Evolutionary conservation across 2,329 filamentous ascomycete species (phyloP).

Genomic region (Hysterium pulicare): DNA sequence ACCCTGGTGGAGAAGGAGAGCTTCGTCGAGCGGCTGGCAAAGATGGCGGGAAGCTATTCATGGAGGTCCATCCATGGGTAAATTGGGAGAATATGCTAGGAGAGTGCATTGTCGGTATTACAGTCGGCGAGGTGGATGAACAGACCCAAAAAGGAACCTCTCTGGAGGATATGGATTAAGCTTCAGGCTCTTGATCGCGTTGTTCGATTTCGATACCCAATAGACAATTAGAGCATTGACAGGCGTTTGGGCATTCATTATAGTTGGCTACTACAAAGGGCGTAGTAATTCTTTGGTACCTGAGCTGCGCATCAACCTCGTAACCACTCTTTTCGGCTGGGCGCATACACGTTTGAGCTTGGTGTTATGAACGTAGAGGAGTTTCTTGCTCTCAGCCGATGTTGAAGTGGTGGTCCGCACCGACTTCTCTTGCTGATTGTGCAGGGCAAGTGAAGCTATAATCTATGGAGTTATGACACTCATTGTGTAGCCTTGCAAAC

Average conservation of each 20-base stretch:
- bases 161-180: slow-evolving; percentile 61
- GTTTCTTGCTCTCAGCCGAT: no score
- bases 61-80: slow-evolving; percentile 65
- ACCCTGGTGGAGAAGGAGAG: slow-evolving; percentile 81
- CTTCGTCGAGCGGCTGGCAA: slow-evolving; percentile 74
- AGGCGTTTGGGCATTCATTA: neutral
- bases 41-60: slow-evolving; percentile 62
- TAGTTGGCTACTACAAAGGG: no score
- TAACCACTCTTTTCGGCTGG: no score
- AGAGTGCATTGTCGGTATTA: slow-evolving; percentile 59
- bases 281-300: no score
- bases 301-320: no score
- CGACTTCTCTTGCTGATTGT: no score
- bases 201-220: neutral
- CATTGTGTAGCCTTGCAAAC: no score
- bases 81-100: slow-evolving; percentile 66
- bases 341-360: no score
- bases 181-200: neutral
- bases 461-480: no score
- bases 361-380: no score
- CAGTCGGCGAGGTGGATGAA: slow-evolving; percentile 55
- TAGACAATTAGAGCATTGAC: neutral
- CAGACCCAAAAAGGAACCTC: slow-evolving; percentile 18
- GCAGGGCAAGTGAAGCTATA: no score
- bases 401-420: no score